Conservation (phyloP, 2,329 filamentous ascomycete genomes). For the Volutella citrinella region DNA sequence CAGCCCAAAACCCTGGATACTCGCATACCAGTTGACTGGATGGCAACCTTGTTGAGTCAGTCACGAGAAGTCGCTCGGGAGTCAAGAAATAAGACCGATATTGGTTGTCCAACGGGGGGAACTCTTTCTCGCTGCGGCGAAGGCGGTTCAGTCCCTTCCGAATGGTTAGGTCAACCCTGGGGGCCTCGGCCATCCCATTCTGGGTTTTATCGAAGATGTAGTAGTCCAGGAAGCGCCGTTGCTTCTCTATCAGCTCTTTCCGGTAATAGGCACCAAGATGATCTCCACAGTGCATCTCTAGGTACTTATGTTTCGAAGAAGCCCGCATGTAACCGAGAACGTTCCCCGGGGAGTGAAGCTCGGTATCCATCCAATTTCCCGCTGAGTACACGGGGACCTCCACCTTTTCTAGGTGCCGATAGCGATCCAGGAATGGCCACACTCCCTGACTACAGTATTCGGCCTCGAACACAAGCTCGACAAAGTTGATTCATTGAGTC, state of each 20-base stretch:
- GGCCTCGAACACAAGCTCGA: background rate
- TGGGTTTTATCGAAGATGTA: conserved; percentile 3
- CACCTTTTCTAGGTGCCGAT: conserved; percentile 2
- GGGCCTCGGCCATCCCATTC: conserved; percentile 4
- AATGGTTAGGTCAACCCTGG: conserved; percentile 1
- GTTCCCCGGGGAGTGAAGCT: conserved; percentile 5
- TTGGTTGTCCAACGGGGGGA: conserved; percentile 4
- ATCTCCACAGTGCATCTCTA: conserved; percentile 8
- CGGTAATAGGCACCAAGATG: conserved; percentile 4
- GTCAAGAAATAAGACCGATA: background rate
- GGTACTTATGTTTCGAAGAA: conserved; percentile 8
- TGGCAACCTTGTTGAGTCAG: too few species aligned
- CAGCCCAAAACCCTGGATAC: background rate
- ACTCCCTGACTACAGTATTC: conserved; percentile 1
- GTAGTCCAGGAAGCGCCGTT: conserved; percentile 5
- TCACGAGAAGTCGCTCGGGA: conserved; percentile 1
- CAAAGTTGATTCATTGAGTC: conserved; percentile 5
- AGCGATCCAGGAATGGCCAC: conserved; percentile 1
- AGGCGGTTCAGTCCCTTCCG: conserved; percentile 3
- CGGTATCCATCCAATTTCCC: conserved; percentile 7
- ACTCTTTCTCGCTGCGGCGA: conserved; percentile 4
- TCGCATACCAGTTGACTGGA: background rate
- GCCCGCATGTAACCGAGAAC: conserved; percentile 2
- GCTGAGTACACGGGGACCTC: conserved; percentile 4
- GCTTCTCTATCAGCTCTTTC: conserved; percentile 1